Percentiles rank a stretch among this genome's conserved stretches.
Evolutionary conservation across 2,329 filamentous ascomycete species (phyloP).

Genomic region (Colletotrichum graminicola): DNA sequence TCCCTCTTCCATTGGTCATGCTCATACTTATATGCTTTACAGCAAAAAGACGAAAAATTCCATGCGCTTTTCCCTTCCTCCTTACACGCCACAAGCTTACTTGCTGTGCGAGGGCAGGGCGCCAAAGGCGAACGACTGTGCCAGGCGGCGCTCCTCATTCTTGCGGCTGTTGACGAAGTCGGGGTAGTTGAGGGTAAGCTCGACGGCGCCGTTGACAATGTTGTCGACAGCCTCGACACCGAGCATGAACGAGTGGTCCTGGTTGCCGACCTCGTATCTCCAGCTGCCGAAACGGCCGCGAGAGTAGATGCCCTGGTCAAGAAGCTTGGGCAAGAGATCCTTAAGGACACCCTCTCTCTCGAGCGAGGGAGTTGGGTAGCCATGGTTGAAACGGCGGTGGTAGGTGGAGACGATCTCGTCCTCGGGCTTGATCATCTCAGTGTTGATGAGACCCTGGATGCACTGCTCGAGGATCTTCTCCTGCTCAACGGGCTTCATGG

Average conservation of each 20-base stretch:
- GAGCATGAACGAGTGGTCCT: conserved; percentile 98
- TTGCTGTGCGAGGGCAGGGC: conserved; percentile 51
- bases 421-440: conserved; percentile 89
- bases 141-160: conserved; percentile 75
- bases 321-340: conserved; percentile 91
- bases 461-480: conserved; percentile 88
- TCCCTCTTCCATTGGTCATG: conserved; percentile 21
- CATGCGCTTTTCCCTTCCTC: not conserved
- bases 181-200: conserved; percentile 95
- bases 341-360: conserved; percentile 96
- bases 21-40: conserved; percentile 31
- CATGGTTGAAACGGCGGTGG: conserved; percentile 97
- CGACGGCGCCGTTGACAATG: conserved; percentile 88
- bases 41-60: conserved; percentile 19
- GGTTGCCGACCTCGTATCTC: conserved; percentile 95
- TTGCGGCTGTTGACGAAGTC: conserved; percentile 89
- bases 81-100: conserved; percentile 41
- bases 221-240: conserved; percentile 94
- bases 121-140: conserved; percentile 59
- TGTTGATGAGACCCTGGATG: conserved; percentile 98
- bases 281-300: conserved; percentile 98
- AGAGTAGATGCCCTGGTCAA: conserved; percentile 91
- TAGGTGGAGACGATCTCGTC: conserved; percentile 99
- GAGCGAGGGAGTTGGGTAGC: conserved; percentile 94
- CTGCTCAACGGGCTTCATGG: conserved; percentile 92